Evolutionary conservation across 805 yeast genomes (phyloP), one percentile per base, ranked within the genome.

Genomic region (Tetrapisispora taiwanensis): DNA sequence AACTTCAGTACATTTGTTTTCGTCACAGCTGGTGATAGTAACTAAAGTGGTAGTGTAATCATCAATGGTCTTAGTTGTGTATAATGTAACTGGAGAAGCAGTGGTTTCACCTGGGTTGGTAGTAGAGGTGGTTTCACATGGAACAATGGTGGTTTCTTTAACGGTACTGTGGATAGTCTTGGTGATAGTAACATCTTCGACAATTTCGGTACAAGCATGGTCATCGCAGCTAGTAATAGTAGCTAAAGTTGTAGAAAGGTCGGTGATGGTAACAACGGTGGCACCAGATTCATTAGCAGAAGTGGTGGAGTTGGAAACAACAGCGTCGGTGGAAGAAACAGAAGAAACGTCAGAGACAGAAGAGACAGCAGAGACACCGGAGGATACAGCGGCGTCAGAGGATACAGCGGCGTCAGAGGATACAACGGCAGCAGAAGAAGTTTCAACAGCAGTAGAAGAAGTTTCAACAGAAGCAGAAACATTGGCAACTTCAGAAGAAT

Each of bases 1-100:
- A 14, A 7, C 13, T 18, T 28, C 27, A 6, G 34, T 19, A 17
- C 41, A 38, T 8, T 38, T 30, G 28, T 22, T 22, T 4, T 28
- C 34, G 14, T 30, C 19, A 38, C 41, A 38, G n/a, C 22, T 18
- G 15, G 38, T 27, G 27, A 32, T 28, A 17, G 43, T 33, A 33
- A n/a, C 26, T 12, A 61, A 18, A 10, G 61, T 43, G 17, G 67
- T 44, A 24, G 44, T 65, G 18, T 55, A 28, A 14, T 44, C 39
- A 31, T 44, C 32, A 13, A 46, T 3, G 10, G 45, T 17, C 15
- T 38, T 26, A 18, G 46, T 39, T 7, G 50, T 17, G 26, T 42
- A 48, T 22, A 56, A 51, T 41, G 46, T 36, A 31, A 39, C 34
- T 26, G 40, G 35, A 35, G 49, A 19, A 9, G 40, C 38, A 14